Base-by-base conservation (phyloP, 768 basidiomycete genomes). In the Thelephora aurantiotincta region DNA sequence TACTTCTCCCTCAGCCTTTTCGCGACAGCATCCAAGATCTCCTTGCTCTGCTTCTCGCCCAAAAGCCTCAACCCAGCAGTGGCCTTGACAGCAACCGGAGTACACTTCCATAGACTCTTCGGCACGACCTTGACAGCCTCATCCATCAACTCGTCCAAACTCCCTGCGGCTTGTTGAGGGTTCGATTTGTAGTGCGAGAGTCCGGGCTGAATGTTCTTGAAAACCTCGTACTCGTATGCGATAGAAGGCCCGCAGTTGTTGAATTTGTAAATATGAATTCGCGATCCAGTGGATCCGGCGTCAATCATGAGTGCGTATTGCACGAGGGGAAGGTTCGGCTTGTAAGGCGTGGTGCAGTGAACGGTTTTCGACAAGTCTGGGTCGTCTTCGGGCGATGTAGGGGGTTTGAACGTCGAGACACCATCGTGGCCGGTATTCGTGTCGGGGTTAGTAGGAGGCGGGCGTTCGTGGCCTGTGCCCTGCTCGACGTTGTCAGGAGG, bases 261-360 rank as follows among this genome's bases (percentile, higher is more conserved):
- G 77, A 98, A 97, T 60, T 96, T 98, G 80, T 98, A 99, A 30
- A 98, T 74, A 71, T 99, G 96, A 58, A 98, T 92, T 14, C 96
- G 78, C 0, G 93, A 96, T 16, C 94, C 96, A 0, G 92, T 96
- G 14, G 93, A 97, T 19, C 96, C 96, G 0, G 96, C 94, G 63
- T 99, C 96, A 66, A 98, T 87, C 81, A 97, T 96, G 57, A 98
- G 75, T 0, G 90, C 92, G 63, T 87, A 99, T 61, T 91, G 89
- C 11, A 94, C 82, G 49, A 94, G 69, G 0, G 74, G 72, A 44
- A 68, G 58, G 45, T 63, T 57, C 1, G 71, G 54, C 12, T 63
- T 64, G 60, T 78, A 63, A 0, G 89, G 75, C 0, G 61, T 48
- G 0, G 72, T 72, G 66, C 92, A 97, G 65, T 80, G 66, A 0